These are phyloP conservation scores for Glebionis coronaria DNA, from an alignment of 129 eudicot genomes.

Conservation along the genomic window DNA sequence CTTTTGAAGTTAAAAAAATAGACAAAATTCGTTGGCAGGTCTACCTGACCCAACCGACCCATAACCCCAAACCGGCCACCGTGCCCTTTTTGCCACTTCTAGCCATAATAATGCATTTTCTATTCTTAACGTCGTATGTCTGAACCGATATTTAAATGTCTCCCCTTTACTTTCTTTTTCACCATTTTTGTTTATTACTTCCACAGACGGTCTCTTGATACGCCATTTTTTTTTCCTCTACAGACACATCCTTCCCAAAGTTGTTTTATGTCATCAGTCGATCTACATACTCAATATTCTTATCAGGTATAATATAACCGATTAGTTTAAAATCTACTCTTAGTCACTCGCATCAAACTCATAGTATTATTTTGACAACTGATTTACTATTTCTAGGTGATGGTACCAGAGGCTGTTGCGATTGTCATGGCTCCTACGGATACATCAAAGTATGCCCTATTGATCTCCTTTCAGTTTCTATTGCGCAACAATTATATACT, in stretches of 20 bases:
- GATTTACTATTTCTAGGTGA: constrained; percentile 39
- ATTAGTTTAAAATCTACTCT: not conserved
- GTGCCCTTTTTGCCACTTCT: constrained; percentile 7
- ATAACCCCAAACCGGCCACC: not conserved
- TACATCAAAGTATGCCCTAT: constrained; percentile 44
- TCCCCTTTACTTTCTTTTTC: no score
- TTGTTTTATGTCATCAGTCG: constrained; percentile 82
- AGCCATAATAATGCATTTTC: constrained; percentile 1
- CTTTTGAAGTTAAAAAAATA: not conserved
- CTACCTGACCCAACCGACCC: not conserved
- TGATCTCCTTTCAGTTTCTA: no score
- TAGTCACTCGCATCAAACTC: not conserved
- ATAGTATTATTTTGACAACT: not conserved
- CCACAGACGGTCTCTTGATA: no score
- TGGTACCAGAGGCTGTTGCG: constrained; percentile 87
- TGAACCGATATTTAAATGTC: no score
- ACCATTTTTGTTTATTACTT: not conserved
- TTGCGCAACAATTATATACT: no score
- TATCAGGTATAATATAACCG: constrained; percentile 53
- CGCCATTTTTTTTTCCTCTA: constrained; percentile 15
- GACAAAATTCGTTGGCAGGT: not conserved
- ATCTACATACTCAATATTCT: constrained; percentile 72
- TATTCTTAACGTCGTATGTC: no score
- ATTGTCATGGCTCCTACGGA: constrained; percentile 83
- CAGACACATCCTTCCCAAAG: constrained; percentile 90